A percentile compares a stretch with the other conserved stretches of the same genome.
These are phyloP conservation scores for Podospora pseudopauciseta DNA, from an alignment of 495 filamentous ascomycete genomes.

Conservation along the genomic window DNA sequence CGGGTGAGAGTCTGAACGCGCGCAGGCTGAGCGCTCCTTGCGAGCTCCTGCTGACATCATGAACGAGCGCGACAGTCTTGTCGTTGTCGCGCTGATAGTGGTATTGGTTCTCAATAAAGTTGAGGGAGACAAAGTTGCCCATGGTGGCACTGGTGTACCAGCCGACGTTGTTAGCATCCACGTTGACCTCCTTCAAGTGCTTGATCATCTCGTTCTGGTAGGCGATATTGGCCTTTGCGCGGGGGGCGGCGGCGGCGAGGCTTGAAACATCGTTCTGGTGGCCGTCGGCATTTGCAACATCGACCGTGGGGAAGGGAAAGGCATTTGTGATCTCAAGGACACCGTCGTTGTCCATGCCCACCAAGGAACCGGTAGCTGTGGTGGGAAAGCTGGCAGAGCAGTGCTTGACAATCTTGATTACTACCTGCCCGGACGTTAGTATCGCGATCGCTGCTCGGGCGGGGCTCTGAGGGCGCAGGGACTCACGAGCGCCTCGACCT, in stretches of 20 bases:
- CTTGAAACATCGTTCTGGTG: slow-evolving; percentile 78
- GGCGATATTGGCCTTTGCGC: slow-evolving; percentile 78
- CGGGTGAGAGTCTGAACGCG: slow-evolving; percentile 82
- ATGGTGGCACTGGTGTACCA: slow-evolving; percentile 99
- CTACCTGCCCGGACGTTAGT: slow-evolving; percentile 57
- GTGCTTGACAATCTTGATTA: slow-evolving; percentile 96
- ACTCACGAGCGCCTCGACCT: slow-evolving; percentile 77
- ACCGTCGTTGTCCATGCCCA: slow-evolving; percentile 86
- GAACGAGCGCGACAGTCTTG: slow-evolving; percentile 86
- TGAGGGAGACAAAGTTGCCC: slow-evolving; percentile 93
- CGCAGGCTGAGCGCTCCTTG: slow-evolving; percentile 86
- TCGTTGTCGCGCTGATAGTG: slow-evolving; percentile 97
- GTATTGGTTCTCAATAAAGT: slow-evolving; percentile 96
- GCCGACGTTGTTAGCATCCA: slow-evolving; percentile 95
- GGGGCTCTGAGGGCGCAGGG: slow-evolving; percentile 17
- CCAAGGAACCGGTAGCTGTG: slow-evolving; percentile 80
- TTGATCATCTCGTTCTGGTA: slow-evolving; percentile 99
- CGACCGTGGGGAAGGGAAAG: slow-evolving; percentile 89
- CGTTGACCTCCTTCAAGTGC: slow-evolving; percentile 92
- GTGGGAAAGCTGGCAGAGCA: slow-evolving; percentile 83
- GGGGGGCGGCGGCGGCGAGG: slow-evolving; percentile 80
- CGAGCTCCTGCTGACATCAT: slow-evolving; percentile 89
- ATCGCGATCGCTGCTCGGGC: slow-evolving; percentile 14
- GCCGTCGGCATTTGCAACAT: slow-evolving; percentile 64
- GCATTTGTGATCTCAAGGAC: slow-evolving; percentile 88